Conservation (phyloP, 352 stramenopile species). For the Globisporangium mamillatum region DNA sequence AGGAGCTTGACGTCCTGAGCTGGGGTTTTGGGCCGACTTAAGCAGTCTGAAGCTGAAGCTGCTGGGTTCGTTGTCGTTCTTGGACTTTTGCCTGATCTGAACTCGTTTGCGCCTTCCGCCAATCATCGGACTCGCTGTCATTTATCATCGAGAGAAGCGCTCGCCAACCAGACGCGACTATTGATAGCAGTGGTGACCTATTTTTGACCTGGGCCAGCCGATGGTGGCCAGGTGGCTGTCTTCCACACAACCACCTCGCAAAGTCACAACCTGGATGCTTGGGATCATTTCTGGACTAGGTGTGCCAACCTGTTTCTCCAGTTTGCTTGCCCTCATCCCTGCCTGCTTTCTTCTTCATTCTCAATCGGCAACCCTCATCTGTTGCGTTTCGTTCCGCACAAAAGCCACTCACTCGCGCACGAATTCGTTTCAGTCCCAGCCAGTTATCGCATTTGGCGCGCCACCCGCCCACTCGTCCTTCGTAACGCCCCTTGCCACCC, state of each 20-base stretch:
- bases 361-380: not conserved
- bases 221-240: not conserved
- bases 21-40: not conserved
- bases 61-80: not conserved
- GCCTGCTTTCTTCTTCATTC: not conserved
- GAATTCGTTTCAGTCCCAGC: not conserved
- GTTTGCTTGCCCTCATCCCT: not conserved
- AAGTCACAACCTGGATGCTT: not conserved
- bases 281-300: not conserved
- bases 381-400: constrained; percentile 2
- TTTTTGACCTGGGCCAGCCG: not conserved
- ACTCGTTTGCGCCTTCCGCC: not conserved
- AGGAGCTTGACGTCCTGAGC: not conserved
- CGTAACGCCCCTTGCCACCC: not conserved
- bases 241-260: not conserved
- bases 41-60: not conserved
- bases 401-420: not conserved
- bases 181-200: not conserved
- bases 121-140: no score
- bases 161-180: not conserved
- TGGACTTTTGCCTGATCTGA: not conserved
- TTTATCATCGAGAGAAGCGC: not conserved
- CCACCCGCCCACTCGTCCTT: not conserved
- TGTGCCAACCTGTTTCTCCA: not conserved
- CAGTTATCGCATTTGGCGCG: not conserved